phyloP scores from a whole-genome alignment of 805 yeast genomes.

The Cyberlindnera samutprakarnensis region DNA sequence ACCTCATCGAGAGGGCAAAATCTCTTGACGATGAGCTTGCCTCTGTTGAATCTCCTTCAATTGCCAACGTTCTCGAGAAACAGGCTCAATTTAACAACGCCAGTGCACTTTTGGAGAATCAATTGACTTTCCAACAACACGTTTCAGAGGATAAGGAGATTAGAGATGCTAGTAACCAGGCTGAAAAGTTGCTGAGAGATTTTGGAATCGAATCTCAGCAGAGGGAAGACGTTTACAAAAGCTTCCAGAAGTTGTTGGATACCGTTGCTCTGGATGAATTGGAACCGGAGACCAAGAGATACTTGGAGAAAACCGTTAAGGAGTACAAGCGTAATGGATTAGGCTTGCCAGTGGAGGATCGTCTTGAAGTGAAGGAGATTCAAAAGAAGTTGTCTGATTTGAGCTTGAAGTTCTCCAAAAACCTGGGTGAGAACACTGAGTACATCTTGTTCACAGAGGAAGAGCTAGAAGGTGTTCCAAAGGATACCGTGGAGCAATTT shows the following conservation, averaged over 20 bases:
- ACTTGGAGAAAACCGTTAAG: slow-evolving; percentile 46
- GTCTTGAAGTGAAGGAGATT: slow-evolving; percentile 50
- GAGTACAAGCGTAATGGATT: slow-evolving; percentile 65
- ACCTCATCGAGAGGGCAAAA: slow-evolving; percentile 35
- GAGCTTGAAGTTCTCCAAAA: slow-evolving; percentile 50
- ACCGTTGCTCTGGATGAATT: slow-evolving; percentile 26
- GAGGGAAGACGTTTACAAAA: slow-evolving; percentile 59
- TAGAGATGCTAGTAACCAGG: slow-evolving; percentile 63
- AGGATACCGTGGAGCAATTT: slow-evolving; percentile 50
- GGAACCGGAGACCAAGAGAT: slow-evolving; percentile 49
- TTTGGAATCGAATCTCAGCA: slow-evolving; percentile 55
- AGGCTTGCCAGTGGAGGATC: slow-evolving; percentile 44
- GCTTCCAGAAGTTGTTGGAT: slow-evolving; percentile 44
- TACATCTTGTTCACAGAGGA: slow-evolving; percentile 50
- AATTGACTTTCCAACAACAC: slow-evolving; percentile 61
- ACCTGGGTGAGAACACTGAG: slow-evolving; percentile 66
- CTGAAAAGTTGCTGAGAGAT: slow-evolving; percentile 50
- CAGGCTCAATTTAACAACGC: slow-evolving; percentile 44
- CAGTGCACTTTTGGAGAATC: slow-evolving; percentile 37
- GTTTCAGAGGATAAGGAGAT: slow-evolving; percentile 58
- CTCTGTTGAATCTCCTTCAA: slow-evolving; percentile 35
- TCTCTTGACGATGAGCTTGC: slow-evolving; percentile 49
- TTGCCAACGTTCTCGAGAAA: slow-evolving; percentile 50
- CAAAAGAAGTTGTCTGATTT: slow-evolving; percentile 53
- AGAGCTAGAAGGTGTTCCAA: slow-evolving; percentile 70